phyloP scores from a whole-genome alignment of 129 eudicot genomes.

The Sambucus nigra region DNA sequence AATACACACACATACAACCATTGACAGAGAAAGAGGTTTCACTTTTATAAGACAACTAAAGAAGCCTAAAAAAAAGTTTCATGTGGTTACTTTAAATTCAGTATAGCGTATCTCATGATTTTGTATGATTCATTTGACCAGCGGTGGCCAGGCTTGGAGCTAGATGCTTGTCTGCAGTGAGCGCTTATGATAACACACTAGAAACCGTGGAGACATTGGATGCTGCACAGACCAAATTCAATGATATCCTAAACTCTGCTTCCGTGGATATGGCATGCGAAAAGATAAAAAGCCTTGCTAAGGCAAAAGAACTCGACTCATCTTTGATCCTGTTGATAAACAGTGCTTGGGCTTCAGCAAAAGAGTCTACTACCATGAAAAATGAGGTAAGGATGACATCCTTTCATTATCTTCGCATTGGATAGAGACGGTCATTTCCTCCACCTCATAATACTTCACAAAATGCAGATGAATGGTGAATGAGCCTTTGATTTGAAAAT shows the following conservation, averaged over 20 bases:
- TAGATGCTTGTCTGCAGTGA: conserved; percentile 91
- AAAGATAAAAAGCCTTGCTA: conserved; percentile 82
- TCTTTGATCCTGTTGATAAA: conserved; percentile 75
- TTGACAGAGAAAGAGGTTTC: no score
- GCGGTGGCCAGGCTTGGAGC: conserved; percentile 89
- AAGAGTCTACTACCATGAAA: conserved; percentile 83
- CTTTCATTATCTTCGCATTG: neutral
- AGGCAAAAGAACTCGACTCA: conserved; percentile 88
- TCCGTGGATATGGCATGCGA: conserved; percentile 87
- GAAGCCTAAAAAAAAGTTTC: neutral
- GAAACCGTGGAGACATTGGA: conserved; percentile 76
- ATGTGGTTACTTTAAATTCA: neutral
- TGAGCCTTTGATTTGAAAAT: neutral
- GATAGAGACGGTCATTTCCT: no score
- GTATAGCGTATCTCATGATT: conserved; percentile 1
- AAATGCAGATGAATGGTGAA: no score
- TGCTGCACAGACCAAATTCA: conserved; percentile 81
- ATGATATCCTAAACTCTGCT: conserved; percentile 72
- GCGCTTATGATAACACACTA: conserved; percentile 86
- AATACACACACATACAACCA: no score
- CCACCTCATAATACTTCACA: no score
- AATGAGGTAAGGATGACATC: conserved; percentile 48
- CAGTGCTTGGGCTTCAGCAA: conserved; percentile 95
- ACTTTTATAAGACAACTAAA: neutral
- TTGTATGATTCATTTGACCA: conserved; percentile 27